phyloP scores from a whole-genome alignment of 2,329 filamentous ascomycete species.

The Ceratocystis huliohia region DNA sequence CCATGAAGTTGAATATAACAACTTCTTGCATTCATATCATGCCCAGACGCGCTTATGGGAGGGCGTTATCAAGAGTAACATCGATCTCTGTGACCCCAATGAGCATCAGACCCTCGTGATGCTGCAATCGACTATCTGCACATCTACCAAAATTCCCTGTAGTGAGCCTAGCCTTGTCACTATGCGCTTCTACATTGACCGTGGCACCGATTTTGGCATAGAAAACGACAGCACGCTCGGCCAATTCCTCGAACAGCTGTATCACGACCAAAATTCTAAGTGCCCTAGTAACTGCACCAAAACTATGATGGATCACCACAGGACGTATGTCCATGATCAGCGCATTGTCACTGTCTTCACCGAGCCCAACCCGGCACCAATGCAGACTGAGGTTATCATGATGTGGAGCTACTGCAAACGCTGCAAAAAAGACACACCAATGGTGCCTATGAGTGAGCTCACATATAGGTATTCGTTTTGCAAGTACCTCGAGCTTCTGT shows the following conservation, averaged over 20 bases:
- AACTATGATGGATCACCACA: slow-evolving; percentile 82
- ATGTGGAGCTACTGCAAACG: slow-evolving; percentile 98
- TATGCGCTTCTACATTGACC: slow-evolving; percentile 87
- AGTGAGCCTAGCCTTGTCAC: slow-evolving; percentile 81
- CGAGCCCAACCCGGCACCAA: slow-evolving; percentile 42
- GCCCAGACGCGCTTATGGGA: slow-evolving; percentile 96
- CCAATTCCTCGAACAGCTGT: slow-evolving; percentile 88
- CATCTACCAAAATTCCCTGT: slow-evolving; percentile 84
- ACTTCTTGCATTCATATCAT: slow-evolving; percentile 82
- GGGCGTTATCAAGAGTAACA: slow-evolving; percentile 76
- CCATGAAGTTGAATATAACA: slow-evolving; percentile 93
- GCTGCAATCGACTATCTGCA: slow-evolving; percentile 86
- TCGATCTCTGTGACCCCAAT: slow-evolving; percentile 85
- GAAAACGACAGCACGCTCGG: slow-evolving; percentile 84
- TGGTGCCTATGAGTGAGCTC: slow-evolving; percentile 80
- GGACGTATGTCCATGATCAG: slow-evolving; percentile 93
- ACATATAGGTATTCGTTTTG: slow-evolving; percentile 98
- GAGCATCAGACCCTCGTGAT: slow-evolving; percentile 95
- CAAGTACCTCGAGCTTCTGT: slow-evolving; percentile 94
- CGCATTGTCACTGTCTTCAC: slow-evolving; percentile 87
- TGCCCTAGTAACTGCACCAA: slow-evolving; percentile 81
- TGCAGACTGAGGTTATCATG: slow-evolving; percentile 51
- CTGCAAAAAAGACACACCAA: slow-evolving; percentile 79
- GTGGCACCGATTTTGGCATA: slow-evolving; percentile 59
- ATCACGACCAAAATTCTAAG: slow-evolving; percentile 58